Evolutionary conservation across 495 filamentous ascomycete species (phyloP).

Genomic region (Lepraria neglecta): DNA sequence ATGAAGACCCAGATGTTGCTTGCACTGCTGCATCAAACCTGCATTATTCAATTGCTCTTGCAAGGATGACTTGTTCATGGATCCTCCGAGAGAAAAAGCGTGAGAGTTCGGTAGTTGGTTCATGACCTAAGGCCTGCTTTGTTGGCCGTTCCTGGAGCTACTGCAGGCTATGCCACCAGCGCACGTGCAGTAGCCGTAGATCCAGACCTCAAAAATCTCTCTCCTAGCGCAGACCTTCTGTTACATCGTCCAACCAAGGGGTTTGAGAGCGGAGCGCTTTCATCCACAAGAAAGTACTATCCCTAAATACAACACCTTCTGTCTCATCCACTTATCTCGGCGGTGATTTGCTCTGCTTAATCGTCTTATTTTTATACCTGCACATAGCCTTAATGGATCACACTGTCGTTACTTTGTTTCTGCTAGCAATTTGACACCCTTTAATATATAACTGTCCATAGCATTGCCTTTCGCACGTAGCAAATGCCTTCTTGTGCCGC

Average conservation of each 20-base stretch:
- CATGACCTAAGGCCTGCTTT: constrained; percentile 9
- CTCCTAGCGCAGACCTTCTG: constrained; percentile 1
- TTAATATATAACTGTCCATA: background rate
- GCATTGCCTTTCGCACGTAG: background rate
- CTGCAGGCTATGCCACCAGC: constrained; percentile 21
- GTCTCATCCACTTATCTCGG: constrained; percentile 14
- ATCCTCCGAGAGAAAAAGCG: constrained; percentile 4
- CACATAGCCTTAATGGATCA: background rate
- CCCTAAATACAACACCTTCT: constrained; percentile 10
- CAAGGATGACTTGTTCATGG: background rate
- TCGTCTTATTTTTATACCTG: constrained; percentile 6
- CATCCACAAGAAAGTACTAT: background rate
- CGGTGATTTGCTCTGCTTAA: constrained; percentile 17
- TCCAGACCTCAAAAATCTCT: constrained; percentile 3
- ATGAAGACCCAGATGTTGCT: background rate
- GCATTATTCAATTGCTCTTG: background rate
- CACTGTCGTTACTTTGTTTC: constrained; percentile 12
- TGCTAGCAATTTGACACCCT: background rate
- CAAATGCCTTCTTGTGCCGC: constrained; percentile 8
- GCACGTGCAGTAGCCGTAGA: constrained; percentile 20
- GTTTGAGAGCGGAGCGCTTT: constrained; percentile 11
- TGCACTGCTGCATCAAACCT: background rate
- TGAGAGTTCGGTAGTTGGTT: constrained; percentile 7
- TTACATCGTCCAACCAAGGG: constrained; percentile 7
- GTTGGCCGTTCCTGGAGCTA: constrained; percentile 21